Base-by-base conservation (phyloP, 371 early-diverging fungal species). In the Mucor sp. region DNA sequence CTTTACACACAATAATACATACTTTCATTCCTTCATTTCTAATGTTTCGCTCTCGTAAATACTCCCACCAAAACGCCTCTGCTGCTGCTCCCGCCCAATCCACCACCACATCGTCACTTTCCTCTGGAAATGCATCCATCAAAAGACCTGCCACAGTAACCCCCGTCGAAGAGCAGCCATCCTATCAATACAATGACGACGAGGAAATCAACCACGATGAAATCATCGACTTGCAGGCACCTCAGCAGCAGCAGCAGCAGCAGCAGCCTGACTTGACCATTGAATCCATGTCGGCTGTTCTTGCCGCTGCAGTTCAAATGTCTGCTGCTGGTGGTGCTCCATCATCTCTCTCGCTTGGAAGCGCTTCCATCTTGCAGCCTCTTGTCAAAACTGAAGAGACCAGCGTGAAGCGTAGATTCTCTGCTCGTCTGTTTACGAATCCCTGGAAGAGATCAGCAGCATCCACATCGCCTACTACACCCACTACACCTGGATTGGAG, bases 281-380 rank as follows among this genome's bases (percentile, higher is more conserved):
- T 23, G 80, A 84, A 56, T 65, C 77, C 44, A 81, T 84, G 80
- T 78, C 84, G 4, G 78, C 80, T 7, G 78, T 76, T 8, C 75
- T 84, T 62, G 81, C 84, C 7, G 77, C 80, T 17, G 84, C 84
- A 21, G 79, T 80, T 12, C 77, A 79, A 64, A 71, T 83, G 67
- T 75, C 83, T 15, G 27, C 74, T 9, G 65, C 68, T 19, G 60
- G 64, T 7, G 70, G 70, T 3, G 62, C 66, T 23, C 71, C 67
- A 3, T 81, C 81, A 0, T 81, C 81, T n/a, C 70, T 84, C 39
- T 74, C 76, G 0, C 60, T 75, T 6, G 84, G 84, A 11, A 70
- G 63, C 62, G 84, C 84, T 30, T 84, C 84, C 12, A 84, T 84
- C 37, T n/a, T 78, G 12, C 56, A 65, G 56, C 74, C 75, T 2